phyloP scores from a whole-genome alignment of 2,329 filamentous ascomycete genomes.

The Catunica adiposa region DNA sequence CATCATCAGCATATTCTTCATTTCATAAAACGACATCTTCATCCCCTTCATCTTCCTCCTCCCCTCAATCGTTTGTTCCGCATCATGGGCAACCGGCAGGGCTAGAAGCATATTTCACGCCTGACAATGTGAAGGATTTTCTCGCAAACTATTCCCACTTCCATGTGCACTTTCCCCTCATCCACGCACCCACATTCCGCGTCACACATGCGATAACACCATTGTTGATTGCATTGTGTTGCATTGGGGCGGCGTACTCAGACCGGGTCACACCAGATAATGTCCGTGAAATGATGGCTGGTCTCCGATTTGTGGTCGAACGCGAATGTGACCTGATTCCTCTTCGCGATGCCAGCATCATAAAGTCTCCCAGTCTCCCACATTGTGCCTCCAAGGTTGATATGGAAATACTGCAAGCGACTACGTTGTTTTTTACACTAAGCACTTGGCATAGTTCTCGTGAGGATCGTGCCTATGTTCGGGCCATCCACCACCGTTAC shows the following conservation, averaged over 20 bases:
- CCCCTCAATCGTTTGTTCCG: slow-evolving; percentile 10
- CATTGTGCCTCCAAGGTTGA: slow-evolving; percentile 24
- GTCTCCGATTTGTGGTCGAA: slow-evolving; percentile 41
- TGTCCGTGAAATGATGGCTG: slow-evolving; percentile 52
- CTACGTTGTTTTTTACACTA: neutral
- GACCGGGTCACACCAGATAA: slow-evolving; percentile 41
- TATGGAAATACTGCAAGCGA: slow-evolving; percentile 46
- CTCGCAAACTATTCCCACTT: slow-evolving; percentile 56
- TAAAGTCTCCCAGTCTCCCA: slow-evolving; percentile 15
- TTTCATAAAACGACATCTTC: neutral
- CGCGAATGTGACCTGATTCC: slow-evolving; percentile 35
- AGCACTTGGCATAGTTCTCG: slow-evolving; percentile 36
- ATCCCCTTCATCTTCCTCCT: neutral
- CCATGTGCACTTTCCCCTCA: slow-evolving; percentile 55
- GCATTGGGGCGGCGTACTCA: slow-evolving; percentile 60
- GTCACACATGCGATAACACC: slow-evolving; percentile 49
- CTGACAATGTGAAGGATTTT: slow-evolving; percentile 54
- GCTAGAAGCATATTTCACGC: slow-evolving; percentile 45
- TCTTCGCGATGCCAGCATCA: slow-evolving; percentile 15
- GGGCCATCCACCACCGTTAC: slow-evolving; percentile 17
- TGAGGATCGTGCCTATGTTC: slow-evolving; percentile 45
- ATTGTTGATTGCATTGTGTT: slow-evolving; percentile 53
- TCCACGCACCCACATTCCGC: slow-evolving; percentile 57
- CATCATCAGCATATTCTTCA: neutral
- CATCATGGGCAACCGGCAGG: slow-evolving; percentile 36